Percentiles rank a stretch among this genome's conserved stretches.
Evolutionary conservation across 2,329 filamentous ascomycete genomes (phyloP).

Genomic region (Colletotrichum graminicola): DNA sequence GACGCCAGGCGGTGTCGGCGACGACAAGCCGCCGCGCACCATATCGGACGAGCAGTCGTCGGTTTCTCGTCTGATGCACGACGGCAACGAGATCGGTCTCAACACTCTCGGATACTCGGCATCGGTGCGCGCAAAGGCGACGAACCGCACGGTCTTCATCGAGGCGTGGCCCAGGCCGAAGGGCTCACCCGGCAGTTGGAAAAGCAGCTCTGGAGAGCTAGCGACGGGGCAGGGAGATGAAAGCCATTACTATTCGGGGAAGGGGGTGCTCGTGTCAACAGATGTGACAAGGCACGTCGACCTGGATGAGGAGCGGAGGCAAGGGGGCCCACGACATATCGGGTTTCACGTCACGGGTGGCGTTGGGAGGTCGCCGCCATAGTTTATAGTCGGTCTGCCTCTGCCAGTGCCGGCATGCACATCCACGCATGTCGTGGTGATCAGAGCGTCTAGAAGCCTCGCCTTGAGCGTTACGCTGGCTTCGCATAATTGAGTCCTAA

Average conservation of each 20-base stretch:
- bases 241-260: not conserved
- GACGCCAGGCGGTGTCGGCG: not conserved
- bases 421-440: not conserved
- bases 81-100: constrained; percentile 17
- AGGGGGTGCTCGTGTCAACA: not conserved
- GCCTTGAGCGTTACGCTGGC: not conserved
- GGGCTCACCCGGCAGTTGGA: not conserved
- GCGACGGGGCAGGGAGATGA: not conserved
- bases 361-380: too few relatives aligned
- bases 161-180: not conserved
- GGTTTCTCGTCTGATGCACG: constrained; percentile 25
- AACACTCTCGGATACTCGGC: constrained; percentile 6
- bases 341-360: too few relatives aligned
- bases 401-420: not conserved
- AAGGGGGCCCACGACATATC: not conserved
- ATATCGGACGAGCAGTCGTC: constrained; percentile 31
- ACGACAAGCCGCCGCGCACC: not conserved
- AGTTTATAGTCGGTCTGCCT: too few relatives aligned
- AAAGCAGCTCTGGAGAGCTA: not conserved
- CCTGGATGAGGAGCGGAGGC: not conserved
- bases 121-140: not conserved
- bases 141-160: not conserved
- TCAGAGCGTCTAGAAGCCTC: not conserved
- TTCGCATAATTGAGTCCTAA: not conserved
- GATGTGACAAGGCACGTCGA: not conserved